These are phyloP conservation scores for Bolboschoenus planiculmis DNA, from an alignment of 176 grass and related monocot species.

Conservation along the genomic window DNA sequence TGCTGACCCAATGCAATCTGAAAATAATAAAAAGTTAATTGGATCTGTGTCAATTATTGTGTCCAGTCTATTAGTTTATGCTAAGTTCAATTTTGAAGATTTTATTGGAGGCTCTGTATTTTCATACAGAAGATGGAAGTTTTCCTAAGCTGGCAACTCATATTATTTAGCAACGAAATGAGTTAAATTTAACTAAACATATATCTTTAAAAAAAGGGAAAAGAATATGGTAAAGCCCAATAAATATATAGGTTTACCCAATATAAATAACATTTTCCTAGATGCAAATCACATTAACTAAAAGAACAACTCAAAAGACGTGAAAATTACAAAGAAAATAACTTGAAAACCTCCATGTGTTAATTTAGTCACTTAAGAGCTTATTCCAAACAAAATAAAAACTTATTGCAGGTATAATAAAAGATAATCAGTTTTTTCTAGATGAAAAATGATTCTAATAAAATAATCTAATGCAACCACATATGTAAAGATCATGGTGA, in stretches of 20 bases:
- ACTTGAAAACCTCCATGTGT: background rate
- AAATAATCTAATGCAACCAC: background rate
- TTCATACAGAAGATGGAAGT: background rate
- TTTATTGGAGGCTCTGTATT: background rate
- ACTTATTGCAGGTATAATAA: background rate
- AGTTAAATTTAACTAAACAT: no score
- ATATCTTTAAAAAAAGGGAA: background rate
- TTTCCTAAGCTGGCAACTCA: background rate
- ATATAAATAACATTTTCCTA: background rate
- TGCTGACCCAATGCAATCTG: slow-evolving; percentile 99
- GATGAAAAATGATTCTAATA: background rate
- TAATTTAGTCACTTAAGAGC: background rate
- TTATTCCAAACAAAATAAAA: background rate
- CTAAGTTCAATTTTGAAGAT: background rate
- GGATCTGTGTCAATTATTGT: background rate
- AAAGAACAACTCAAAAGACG: background rate
- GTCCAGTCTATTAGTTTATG: background rate
- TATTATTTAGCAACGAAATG: background rate
- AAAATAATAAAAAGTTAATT: slow-evolving; percentile 7
- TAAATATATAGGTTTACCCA: background rate
- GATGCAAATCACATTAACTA: background rate
- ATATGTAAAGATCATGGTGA: background rate
- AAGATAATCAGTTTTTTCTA: background rate
- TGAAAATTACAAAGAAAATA: background rate
- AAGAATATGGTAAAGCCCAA: background rate